phyloP scores from a whole-genome alignment of 192 early-diverging fungal genomes.

The Coemansia sp. region DNA sequence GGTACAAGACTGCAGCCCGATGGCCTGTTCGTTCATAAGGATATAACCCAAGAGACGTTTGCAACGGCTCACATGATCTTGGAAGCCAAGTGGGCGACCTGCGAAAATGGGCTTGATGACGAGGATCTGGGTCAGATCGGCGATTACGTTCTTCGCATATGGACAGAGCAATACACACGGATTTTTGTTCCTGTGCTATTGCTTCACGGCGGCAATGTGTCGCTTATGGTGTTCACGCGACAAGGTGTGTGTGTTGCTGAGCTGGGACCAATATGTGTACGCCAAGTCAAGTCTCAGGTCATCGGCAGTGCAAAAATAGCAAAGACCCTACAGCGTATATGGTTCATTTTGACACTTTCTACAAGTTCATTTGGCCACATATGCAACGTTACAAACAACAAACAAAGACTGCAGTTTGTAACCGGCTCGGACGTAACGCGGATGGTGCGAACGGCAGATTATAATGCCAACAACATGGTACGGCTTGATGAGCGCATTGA shows the following conservation, averaged over 20 bases:
- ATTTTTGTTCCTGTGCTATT: slow-evolving; percentile 14
- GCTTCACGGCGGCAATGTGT: slow-evolving; percentile 8
- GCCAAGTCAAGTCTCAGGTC: too few species aligned
- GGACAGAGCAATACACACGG: slow-evolving; percentile 13
- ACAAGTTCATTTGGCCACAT: background rate
- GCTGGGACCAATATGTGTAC: background rate
- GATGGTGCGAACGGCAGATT: background rate
- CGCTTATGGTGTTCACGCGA: slow-evolving; percentile 21
- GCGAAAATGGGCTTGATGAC: background rate
- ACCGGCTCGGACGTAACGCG: background rate
- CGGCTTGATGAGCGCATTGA: background rate
- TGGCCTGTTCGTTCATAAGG: background rate
- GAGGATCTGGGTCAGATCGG: slow-evolving; percentile 25
- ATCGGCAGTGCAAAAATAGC: too few species aligned
- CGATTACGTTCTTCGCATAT: slow-evolving; percentile 15
- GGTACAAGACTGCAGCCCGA: background rate
- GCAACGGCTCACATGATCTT: background rate
- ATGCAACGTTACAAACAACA: background rate
- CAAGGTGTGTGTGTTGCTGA: background rate
- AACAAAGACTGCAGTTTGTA: background rate
- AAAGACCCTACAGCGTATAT: too few species aligned
- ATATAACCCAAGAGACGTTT: background rate
- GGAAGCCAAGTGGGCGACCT: background rate
- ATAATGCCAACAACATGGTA: background rate
- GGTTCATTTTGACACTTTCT: background rate